phyloP scores from a whole-genome alignment of 768 basidiomycete species.

The Tricholoma sp. region DNA sequence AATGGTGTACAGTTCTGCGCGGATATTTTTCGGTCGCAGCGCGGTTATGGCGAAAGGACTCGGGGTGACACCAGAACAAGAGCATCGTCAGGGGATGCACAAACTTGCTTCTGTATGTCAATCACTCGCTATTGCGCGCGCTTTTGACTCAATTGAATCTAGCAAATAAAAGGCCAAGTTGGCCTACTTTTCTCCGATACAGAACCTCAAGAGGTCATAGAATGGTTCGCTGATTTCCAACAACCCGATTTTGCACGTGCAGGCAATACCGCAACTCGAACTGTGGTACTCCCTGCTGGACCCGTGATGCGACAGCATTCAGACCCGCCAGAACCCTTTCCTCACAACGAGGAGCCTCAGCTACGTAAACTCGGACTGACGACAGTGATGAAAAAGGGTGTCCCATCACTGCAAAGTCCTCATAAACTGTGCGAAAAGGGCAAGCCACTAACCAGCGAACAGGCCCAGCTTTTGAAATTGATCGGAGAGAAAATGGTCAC shows the following conservation, averaged over 20 bases:
- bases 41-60: slow-evolving; percentile 96
- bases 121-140: background rate
- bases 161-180: slow-evolving; percentile 95
- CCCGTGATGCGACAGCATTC: slow-evolving; percentile 80
- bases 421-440: slow-evolving; percentile 85
- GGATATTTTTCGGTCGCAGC: slow-evolving; percentile 83
- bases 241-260: slow-evolving; percentile 90
- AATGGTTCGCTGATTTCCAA: slow-evolving; percentile 91
- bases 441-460: slow-evolving; percentile 74
- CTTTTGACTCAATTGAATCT: slow-evolving; percentile 5
- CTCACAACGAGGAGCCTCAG: slow-evolving; percentile 97
- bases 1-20: slow-evolving; percentile 56
- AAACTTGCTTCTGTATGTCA: slow-evolving; percentile 69
- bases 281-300: slow-evolving; percentile 74
- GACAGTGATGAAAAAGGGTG: slow-evolving; percentile 81
- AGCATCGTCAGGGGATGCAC: slow-evolving; percentile 73
- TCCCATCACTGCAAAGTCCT: slow-evolving; percentile 75
- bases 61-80: slow-evolving; percentile 81
- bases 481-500: slow-evolving; percentile 86
- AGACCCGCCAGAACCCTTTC: slow-evolving; percentile 84
- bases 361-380: slow-evolving; percentile 86
- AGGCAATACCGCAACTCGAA: slow-evolving; percentile 73
- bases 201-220: slow-evolving; percentile 83
- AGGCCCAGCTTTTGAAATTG: slow-evolving; percentile 90
- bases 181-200: slow-evolving; percentile 91